Evolutionary conservation across 2,329 filamentous ascomycete species (phyloP).

Genomic region (Colletotrichum sojae): DNA sequence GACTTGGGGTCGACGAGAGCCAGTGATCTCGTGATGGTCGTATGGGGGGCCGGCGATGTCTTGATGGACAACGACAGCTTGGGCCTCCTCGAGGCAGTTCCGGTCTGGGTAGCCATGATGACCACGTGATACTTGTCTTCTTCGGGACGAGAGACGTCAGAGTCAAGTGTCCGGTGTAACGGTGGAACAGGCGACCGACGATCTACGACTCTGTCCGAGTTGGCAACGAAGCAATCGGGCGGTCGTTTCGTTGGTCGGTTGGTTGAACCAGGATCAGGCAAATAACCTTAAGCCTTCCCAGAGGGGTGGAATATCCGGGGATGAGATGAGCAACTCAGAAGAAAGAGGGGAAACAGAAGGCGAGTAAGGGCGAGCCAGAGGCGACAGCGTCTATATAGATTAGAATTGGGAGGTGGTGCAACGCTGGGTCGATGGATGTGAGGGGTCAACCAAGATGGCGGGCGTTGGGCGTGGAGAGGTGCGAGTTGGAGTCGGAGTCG

Average conservation of each 20-base stretch:
- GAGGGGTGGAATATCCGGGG: slow-evolving; percentile 25
- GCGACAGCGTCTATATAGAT: slow-evolving; percentile 40
- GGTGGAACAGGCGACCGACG: neutral
- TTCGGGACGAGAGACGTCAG: neutral
- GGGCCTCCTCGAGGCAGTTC: slow-evolving; percentile 62
- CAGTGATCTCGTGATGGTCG: slow-evolving; percentile 59
- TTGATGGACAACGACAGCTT: slow-evolving; percentile 71
- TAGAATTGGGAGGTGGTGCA: slow-evolving; percentile 17
- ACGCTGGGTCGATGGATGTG: slow-evolving; percentile 11
- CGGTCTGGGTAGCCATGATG: slow-evolving; percentile 55
- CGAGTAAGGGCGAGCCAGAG: slow-evolving; percentile 10
- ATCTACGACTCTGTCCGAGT: slow-evolving; percentile 41
- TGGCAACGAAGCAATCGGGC: slow-evolving; percentile 43
- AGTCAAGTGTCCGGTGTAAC: neutral
- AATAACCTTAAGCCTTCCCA: slow-evolving; percentile 42
- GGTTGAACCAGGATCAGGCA: slow-evolving; percentile 45
- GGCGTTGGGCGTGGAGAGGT: slow-evolving; percentile 18
- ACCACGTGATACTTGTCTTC: slow-evolving; percentile 14
- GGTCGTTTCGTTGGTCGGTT: slow-evolving; percentile 28
- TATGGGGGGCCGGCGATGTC: slow-evolving; percentile 54
- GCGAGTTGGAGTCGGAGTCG: neutral
- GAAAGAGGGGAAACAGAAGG: slow-evolving; percentile 16
- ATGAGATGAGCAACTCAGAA: slow-evolving; percentile 18
- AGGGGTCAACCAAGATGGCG: slow-evolving; percentile 5
- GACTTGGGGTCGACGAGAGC: slow-evolving; percentile 68